These are phyloP conservation scores for Hypoxylon sp. DNA, from an alignment of 2,329 filamentous ascomycete genomes.

Conservation along the genomic window DNA sequence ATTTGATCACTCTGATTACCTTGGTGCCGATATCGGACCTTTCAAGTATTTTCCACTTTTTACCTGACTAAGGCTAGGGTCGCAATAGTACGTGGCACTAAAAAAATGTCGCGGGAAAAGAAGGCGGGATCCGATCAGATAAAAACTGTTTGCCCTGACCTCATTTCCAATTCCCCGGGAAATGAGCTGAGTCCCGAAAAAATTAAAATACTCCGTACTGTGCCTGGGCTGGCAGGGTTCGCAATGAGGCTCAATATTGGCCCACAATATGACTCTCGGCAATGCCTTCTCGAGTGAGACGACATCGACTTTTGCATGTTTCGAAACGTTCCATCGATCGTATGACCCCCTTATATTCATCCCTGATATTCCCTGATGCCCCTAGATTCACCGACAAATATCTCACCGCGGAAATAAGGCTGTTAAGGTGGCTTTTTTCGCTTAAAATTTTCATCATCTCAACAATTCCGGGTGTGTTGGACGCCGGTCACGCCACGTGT, in stretches of 20 bases:
- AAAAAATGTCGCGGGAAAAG: slow-evolving; percentile 21
- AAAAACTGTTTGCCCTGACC: slow-evolving; percentile 21
- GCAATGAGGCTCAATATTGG: slow-evolving; percentile 25
- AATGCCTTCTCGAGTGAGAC: slow-evolving; percentile 26
- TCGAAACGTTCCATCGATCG: slow-evolving; percentile 43
- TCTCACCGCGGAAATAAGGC: slow-evolving; percentile 27
- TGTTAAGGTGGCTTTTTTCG: slow-evolving; percentile 16
- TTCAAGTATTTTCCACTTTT: slow-evolving; percentile 3
- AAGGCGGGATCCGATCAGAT: slow-evolving; percentile 33
- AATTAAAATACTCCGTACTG: slow-evolving; percentile 25
- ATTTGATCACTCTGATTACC: slow-evolving; percentile 51
- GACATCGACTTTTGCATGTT: slow-evolving; percentile 28
- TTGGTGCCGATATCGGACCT: slow-evolving; percentile 30
- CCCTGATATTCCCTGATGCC: neutral
- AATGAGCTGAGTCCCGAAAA: slow-evolving; percentile 37
- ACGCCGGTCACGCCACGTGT: slow-evolving; percentile 47
- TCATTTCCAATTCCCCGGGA: slow-evolving; percentile 38
- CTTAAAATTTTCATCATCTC: slow-evolving; percentile 34
- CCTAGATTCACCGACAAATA: slow-evolving; percentile 34
- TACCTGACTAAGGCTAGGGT: slow-evolving; percentile 23
- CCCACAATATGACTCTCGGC: slow-evolving; percentile 7
- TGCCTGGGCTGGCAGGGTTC: slow-evolving; percentile 8
- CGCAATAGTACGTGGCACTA: slow-evolving; percentile 17
- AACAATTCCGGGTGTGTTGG: slow-evolving; percentile 36
- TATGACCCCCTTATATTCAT: slow-evolving; percentile 26